phyloP scores from a whole-genome alignment of 495 filamentous ascomycete genomes.

The Sphaerosporella brunnea region DNA sequence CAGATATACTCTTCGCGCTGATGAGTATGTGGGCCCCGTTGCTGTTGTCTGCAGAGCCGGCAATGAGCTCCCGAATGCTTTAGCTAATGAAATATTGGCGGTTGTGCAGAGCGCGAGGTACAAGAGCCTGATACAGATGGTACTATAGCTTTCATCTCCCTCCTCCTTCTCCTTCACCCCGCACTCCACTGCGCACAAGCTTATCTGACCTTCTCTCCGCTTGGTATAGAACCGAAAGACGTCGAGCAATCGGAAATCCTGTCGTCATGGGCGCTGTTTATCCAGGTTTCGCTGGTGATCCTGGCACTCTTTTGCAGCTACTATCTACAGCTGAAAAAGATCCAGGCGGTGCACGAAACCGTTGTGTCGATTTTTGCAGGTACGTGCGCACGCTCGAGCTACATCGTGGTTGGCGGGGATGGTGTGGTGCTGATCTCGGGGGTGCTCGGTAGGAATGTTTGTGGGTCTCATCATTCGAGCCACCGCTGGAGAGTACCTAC shows the following conservation, averaged over 20 bases:
- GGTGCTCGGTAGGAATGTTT: constrained; percentile 56
- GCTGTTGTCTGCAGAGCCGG: not conserved
- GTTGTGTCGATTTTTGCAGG: constrained; percentile 96
- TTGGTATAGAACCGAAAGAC: constrained; percentile 18
- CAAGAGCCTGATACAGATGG: constrained; percentile 24
- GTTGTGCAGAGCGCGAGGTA: constrained; percentile 18
- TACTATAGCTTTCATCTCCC: too few relatives aligned
- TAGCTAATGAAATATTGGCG: not conserved
- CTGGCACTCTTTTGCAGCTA: constrained; percentile 93
- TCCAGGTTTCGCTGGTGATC: constrained; percentile 82
- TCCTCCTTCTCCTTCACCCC: not conserved
- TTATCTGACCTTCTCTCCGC: not conserved
- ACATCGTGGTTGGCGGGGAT: not conserved
- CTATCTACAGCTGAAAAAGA: constrained; percentile 79
- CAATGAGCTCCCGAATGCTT: not conserved
- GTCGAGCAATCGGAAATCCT: constrained; percentile 71
- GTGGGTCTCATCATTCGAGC: constrained; percentile 79
- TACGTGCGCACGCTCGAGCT: too few relatives aligned
- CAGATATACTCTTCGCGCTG: constrained; percentile 19
- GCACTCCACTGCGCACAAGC: not conserved
- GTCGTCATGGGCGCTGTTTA: constrained; percentile 92
- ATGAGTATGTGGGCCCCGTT: constrained; percentile 12
- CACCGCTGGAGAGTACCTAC: constrained; percentile 59
- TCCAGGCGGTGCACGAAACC: constrained; percentile 94
- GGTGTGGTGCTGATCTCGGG: too few relatives aligned